Evolutionary conservation across 2,329 filamentous ascomycete species (phyloP).

Genomic region (Penicillium hordei): DNA sequence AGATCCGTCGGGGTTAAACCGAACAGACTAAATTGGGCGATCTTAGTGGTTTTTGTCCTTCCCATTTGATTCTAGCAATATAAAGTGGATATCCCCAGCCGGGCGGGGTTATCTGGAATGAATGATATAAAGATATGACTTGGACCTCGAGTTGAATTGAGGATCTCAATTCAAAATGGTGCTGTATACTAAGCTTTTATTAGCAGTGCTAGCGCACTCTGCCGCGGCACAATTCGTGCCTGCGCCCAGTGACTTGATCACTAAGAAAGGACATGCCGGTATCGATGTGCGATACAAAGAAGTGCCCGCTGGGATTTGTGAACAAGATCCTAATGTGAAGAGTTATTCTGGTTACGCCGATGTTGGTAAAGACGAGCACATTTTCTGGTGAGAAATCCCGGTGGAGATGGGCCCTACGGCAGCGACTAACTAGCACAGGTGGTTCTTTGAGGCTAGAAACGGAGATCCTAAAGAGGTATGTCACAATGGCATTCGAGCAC

Average conservation of each 20-base stretch:
- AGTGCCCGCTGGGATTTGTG: slow-evolving; percentile 21
- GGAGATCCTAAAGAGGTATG: slow-evolving; percentile 2
- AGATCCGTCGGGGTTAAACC: background rate
- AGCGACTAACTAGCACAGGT: background rate
- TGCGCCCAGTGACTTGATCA: background rate
- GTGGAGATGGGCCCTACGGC: background rate
- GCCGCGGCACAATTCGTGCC: background rate
- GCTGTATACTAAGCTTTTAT: background rate
- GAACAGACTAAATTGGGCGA: background rate
- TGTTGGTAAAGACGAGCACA: slow-evolving; percentile 22
- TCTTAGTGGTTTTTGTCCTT: slow-evolving; percentile 2
- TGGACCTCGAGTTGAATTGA: background rate
- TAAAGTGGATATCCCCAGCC: background rate
- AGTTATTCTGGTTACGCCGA: slow-evolving; percentile 25
- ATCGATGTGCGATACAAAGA: slow-evolving; percentile 22
- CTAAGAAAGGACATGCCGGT: slow-evolving; percentile 5
- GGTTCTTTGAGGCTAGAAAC: slow-evolving; percentile 5
- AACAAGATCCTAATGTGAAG: slow-evolving; percentile 23
- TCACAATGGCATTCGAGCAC: background rate
- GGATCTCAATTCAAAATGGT: background rate
- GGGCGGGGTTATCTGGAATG: background rate
- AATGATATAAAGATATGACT: background rate
- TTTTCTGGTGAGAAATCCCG: slow-evolving; percentile 15
- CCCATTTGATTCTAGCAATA: background rate
- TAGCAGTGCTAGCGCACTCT: background rate